Base-by-base conservation (phyloP, 2,329 filamentous ascomycete genomes). In the Ustilaginoidea virens region DNA sequence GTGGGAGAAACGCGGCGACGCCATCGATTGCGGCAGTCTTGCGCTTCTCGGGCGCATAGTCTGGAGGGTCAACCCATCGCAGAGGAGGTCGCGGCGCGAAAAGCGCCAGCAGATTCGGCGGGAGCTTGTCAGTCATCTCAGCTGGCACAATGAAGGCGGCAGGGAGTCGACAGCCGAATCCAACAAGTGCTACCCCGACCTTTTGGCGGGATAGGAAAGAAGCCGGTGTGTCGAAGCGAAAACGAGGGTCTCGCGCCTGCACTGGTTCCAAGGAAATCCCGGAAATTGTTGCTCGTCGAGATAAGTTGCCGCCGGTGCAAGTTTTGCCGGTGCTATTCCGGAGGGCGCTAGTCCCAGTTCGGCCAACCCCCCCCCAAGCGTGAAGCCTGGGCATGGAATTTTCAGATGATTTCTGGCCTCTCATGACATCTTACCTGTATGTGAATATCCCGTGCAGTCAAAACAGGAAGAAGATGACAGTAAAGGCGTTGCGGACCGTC, bases 1-100 rank as follows among this genome's bases (percentile, higher is more conserved):
- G 74, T 12, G 75, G 67, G 14, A 96, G 62, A 46, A 71, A 94
- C 27, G 73, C 66, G 14, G 74, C 82, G 33, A 96, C 52, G 29
- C 83, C 82, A 14, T 63, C 61, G 38, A 94, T 72, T 30, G 68
- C 60, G 36, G 75, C 70, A 12, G 82, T 92, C 50, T 67, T 74
- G 44, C 82, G 78, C 40, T 86, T 71, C 55, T 90, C 82, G 8
- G 86, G 79, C 36, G 86, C 72, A 51, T 80, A 66, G 56, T 96
- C 87, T 43, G 69, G 65, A 5, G 85, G 81, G 35, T 80, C 78
- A 35, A 93, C 74, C 68, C 82, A 96, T 55, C 85, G 80, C 50
- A 96, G 62, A 34, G 87, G 80, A 43, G 90, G 90, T 35, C 90
- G 81, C 50, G 90, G 82, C 58, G 87, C 81, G 61, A 98, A 98